Percentiles rank a stretch among this genome's conserved stretches.
These are phyloP conservation scores for Solanum okadae DNA, from an alignment of 257 asterid genomes.

Conservation along the genomic window DNA sequence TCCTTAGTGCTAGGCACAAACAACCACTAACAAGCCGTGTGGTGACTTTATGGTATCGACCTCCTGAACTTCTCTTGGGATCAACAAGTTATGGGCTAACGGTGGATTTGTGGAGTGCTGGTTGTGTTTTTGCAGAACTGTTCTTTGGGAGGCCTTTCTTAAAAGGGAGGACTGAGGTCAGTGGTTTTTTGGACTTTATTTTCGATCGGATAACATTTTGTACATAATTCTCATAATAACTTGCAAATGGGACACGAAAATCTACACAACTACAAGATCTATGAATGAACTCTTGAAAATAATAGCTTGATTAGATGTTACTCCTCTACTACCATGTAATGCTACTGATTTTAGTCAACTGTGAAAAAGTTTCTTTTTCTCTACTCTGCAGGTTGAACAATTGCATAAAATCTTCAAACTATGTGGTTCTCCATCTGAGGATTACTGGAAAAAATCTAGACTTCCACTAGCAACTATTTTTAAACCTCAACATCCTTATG, in stretches of 20 bases:
- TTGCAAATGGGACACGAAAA: not conserved
- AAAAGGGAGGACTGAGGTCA: conserved; percentile 92
- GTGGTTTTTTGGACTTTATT: not conserved
- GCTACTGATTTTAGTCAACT: not conserved
- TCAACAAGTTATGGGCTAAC: conserved; percentile 62
- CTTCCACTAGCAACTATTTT: conserved; percentile 84
- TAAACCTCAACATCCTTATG: conserved; percentile 82
- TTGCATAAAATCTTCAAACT: conserved; percentile 86
- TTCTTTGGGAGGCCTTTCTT: conserved; percentile 80
- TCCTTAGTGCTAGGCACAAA: conserved; percentile 33
- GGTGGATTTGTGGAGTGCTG: conserved; percentile 93
- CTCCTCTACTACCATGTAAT: not conserved
- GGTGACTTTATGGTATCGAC: conserved; percentile 95
- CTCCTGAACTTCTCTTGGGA: conserved; percentile 93
- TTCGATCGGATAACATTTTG: not conserved
- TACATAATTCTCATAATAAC: not conserved
- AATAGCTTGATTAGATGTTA: not conserved
- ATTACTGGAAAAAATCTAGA: conserved; percentile 57
- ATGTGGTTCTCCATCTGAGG: conserved; percentile 83
- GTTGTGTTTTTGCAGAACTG: conserved; percentile 91
- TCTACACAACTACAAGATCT: not conserved
- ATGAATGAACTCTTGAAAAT: not conserved
- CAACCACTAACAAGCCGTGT: conserved; percentile 79
- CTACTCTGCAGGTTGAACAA: conserved; percentile 65
- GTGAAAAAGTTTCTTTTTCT: not conserved